These are phyloP conservation scores for Coccomyxa sp. DNA, from an alignment of 139 green algal genomes.

Conservation along the genomic window DNA sequence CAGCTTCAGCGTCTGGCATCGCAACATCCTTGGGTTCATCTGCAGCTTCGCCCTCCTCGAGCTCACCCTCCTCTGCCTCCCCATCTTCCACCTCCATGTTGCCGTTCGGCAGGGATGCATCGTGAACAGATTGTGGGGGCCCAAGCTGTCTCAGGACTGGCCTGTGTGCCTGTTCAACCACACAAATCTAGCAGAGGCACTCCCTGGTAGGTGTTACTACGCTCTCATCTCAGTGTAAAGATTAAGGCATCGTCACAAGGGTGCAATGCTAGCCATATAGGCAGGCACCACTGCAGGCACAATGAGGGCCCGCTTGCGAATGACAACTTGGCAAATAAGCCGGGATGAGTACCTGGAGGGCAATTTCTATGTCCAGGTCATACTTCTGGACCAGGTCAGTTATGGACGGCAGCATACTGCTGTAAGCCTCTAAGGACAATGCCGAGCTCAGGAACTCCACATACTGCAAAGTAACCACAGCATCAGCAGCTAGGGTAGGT, in stretches of 20 bases:
- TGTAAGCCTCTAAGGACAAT: slow-evolving; percentile 42
- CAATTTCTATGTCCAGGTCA: slow-evolving; percentile 60
- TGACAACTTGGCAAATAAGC: not conserved
- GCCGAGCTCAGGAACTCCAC: slow-evolving; percentile 59
- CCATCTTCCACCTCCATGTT: not conserved
- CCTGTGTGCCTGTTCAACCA: not conserved
- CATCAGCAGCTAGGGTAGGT: not conserved
- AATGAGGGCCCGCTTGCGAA: not conserved
- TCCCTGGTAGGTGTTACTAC: not conserved
- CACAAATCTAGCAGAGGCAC: not conserved
- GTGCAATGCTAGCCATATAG: not conserved
- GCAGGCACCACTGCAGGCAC: not conserved
- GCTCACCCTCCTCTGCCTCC: slow-evolving; percentile 4
- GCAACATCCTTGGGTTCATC: not conserved
- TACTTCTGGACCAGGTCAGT: slow-evolving; percentile 50
- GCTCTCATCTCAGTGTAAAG: not conserved
- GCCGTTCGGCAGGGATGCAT: not conserved
- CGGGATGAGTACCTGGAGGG: slow-evolving; percentile 30
- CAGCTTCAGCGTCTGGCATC: not conserved
- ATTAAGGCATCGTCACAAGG: not conserved
- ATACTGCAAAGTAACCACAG: slow-evolving; percentile 34
- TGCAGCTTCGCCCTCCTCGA: slow-evolving; percentile 25
- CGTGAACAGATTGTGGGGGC: not conserved
- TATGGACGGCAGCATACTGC: slow-evolving; percentile 45
- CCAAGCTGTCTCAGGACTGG: not conserved